Base-by-base conservation (phyloP, 2,329 filamentous ascomycete genomes). In the Phoma sp. region DNA sequence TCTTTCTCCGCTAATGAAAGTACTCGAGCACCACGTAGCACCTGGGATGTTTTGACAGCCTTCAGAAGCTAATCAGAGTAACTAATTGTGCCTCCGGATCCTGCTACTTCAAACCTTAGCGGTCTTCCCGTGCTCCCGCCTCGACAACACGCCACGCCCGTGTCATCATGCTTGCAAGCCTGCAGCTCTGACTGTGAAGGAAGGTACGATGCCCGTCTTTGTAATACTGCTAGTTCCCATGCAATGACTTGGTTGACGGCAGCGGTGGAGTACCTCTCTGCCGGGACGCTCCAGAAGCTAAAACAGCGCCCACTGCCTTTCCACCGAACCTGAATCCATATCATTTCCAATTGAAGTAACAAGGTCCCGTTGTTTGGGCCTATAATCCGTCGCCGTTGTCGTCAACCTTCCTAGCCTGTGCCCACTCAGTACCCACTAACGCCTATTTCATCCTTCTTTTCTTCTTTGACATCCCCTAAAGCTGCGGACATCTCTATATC, bases 1-100 rank as follows among this genome's bases (percentile, higher is more conserved):
- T 60, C 56, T 36, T 54, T 55, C 49, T 60, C 64, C 61, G 65
- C 67, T 70, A 70, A 74, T 73, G 68, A 71, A 62, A 72, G 69
- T 71, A 68, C 67, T 62, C 55, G 55, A 66, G 60, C 62, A 64
- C 53, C 57, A 62, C 63, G 59, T 58, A 59, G 52, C 52, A 27
- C 44, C 52, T 47, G 49, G 54, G 50, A 64, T 64, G 53, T 62
- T 58, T 60, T 53, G 48, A 57, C 44, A 47, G 46, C 38, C 46
- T 48, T 55, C 51, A 50, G 47, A 59, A 48, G 51, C 55, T 57
- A 50, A 48, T 50, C 55, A 46, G 55, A 49, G 47, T 50, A 47
- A 60, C 60, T 65, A 46, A 59, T 57, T 63, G 40, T 44, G 47
- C 45, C 60, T 55, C 61, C 52, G 59, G 32, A 55, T 40, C 55